phyloP scores from a whole-genome alignment of 2,329 filamentous ascomycete species.

The Cladosporium sp. region DNA sequence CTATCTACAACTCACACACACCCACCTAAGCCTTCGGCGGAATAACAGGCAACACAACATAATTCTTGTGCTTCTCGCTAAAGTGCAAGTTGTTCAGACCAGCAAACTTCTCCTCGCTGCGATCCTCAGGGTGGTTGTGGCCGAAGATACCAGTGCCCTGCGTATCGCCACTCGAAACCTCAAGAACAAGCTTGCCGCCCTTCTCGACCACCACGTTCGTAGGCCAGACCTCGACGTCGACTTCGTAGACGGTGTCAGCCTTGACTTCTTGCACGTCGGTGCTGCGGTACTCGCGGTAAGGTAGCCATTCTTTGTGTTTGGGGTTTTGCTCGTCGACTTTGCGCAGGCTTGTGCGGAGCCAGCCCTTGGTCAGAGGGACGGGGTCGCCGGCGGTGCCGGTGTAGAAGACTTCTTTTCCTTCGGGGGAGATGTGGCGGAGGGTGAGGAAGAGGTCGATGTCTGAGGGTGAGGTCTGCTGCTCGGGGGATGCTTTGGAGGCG shows the following conservation, averaged over 20 bases:
- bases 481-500: conserved; percentile 20
- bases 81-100: conserved; percentile 58
- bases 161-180: conserved; percentile 59
- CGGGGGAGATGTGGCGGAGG: conserved; percentile 57
- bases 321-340: conserved; percentile 54
- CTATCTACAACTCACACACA: background rate
- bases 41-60: conserved; percentile 55
- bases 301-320: conserved; percentile 56
- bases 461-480: conserved; percentile 38
- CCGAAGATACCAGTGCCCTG: conserved; percentile 60
- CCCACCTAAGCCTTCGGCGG: conserved; percentile 38
- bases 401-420: conserved; percentile 61
- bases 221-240: conserved; percentile 66
- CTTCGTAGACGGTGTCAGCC: conserved; percentile 56
- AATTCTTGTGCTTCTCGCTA: conserved; percentile 51
- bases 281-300: conserved; percentile 59
- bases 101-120: conserved; percentile 46
- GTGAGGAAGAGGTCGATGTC: conserved; percentile 67
- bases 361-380: conserved; percentile 64
- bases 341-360: conserved; percentile 60
- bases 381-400: conserved; percentile 66
- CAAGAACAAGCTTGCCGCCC: conserved; percentile 57
- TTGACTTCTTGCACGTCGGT: conserved; percentile 58
- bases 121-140: conserved; percentile 53
- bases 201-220: conserved; percentile 59